Base-by-base conservation (phyloP, 495 filamentous ascomycete species). In the Articulospora tetracladia region DNA sequence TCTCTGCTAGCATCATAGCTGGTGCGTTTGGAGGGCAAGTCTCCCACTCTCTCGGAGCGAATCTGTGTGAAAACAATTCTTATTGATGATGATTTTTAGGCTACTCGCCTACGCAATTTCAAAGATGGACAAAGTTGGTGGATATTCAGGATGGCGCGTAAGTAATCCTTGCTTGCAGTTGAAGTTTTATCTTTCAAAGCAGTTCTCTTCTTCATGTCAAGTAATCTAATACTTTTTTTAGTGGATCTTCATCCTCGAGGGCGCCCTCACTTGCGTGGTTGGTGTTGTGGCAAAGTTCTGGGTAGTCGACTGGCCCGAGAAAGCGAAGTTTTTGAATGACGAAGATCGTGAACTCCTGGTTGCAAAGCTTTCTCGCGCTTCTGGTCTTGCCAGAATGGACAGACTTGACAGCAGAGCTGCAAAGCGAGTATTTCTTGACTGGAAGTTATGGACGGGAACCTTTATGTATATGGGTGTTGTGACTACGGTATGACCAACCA, bases 61-160 rank as follows among this genome's bases (percentile, higher is more conserved):
- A 32, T 32, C 4, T 32, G n/a, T 32, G 30, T 6, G 30, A 32
- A 4, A 4, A 6, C 13, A 32, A 13, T 6, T 6, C 30, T 32
- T 6, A 32, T 32, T 32, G 4, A 13, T 32, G 4, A 6, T 13
- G 13, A 4, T 13, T 32, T 13, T 6, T 32, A 32, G 30, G 44
- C 67, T 86, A n/a, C 74, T 87, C 17, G 83, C 84, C 0, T 85
- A 81, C 56, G 84, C 74, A 3, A 77, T 87, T 36, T 76, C 75
- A 1, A 71, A 80, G 17, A 81, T 90, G 64, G 74, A 73, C 34
- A 82, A 81, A 7, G 67, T 79, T 13, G 70, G 67, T 79, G 82
- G 75, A 68, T 6, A 57, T 17, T 28, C 78, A 71, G 51, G 47
- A 22, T 50, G 47, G 47, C 20, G 47, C 6, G 66, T 62, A 56